A percentile compares a stretch with the other conserved stretches of the same genome.
Evolutionary conservation across 2,329 filamentous ascomycete genomes (phyloP).

Genomic region (Tympanopsis confertula): DNA sequence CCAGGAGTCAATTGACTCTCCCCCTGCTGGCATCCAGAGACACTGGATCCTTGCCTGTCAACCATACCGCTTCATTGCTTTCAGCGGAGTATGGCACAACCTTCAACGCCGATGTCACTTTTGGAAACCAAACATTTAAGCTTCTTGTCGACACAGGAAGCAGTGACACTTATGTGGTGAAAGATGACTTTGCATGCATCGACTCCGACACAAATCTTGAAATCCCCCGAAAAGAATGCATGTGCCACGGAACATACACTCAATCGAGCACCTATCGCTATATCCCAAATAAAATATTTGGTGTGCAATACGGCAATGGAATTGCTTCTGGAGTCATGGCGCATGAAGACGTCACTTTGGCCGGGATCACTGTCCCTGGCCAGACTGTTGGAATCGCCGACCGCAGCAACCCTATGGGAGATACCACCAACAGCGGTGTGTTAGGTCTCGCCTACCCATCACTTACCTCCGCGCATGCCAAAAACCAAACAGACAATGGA

Average conservation of each 20-base stretch:
- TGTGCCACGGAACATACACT: constrained; percentile 5
- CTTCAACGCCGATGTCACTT: constrained; percentile 8
- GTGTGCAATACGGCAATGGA: constrained; percentile 5
- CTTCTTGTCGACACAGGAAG: constrained; percentile 8
- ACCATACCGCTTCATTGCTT: too few species aligned
- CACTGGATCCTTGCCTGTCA: too few species aligned
- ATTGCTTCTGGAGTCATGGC: constrained; percentile 8
- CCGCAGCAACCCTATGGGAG: constrained; percentile 7
- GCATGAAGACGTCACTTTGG: constrained; percentile 7
- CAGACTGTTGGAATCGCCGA: constrained; percentile 11
- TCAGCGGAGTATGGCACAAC: neutral
- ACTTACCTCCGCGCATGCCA: constrained; percentile 8
- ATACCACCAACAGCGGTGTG: constrained; percentile 10
- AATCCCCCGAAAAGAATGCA: constrained; percentile 5
- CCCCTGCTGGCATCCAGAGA: too few species aligned
- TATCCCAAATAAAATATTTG: neutral
- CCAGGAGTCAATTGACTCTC: too few species aligned
- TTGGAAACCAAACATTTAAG: constrained; percentile 7
- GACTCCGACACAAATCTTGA: constrained; percentile 3
- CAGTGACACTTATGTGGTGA: constrained; percentile 7
- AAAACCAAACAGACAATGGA: neutral
- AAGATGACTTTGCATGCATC: constrained; percentile 6
- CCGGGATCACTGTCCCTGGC: constrained; percentile 7
- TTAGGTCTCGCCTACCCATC: constrained; percentile 10
- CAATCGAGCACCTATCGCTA: neutral